Percentiles rank a stretch among this genome's conserved stretches.
These are phyloP conservation scores for Cyclocybe aegerita DNA, from an alignment of 768 basidiomycete genomes.

Conservation along the genomic window DNA sequence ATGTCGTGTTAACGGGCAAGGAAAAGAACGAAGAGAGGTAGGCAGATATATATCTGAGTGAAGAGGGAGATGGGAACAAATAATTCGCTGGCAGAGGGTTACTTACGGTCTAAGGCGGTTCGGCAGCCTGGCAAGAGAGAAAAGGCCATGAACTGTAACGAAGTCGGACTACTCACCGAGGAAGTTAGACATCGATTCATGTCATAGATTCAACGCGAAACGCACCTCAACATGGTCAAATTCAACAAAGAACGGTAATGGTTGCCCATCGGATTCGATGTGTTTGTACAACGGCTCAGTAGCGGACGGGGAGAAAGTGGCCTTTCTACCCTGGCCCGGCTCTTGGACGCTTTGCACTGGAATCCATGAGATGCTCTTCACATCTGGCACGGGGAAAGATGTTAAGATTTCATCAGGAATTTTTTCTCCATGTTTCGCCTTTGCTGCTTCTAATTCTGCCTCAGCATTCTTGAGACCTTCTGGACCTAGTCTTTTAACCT, in stretches of 20 bases:
- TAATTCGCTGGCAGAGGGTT: background rate
- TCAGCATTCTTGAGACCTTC: slow-evolving; percentile 76
- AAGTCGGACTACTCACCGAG: slow-evolving; percentile 76
- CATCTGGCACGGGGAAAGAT: slow-evolving; percentile 87
- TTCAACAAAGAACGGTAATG: slow-evolving; percentile 86
- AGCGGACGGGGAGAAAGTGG: slow-evolving; percentile 20
- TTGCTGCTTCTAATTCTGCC: slow-evolving; percentile 73
- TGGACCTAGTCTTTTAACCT: slow-evolving; percentile 70
- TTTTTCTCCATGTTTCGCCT: slow-evolving; percentile 79
- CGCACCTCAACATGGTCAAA: slow-evolving; percentile 89
- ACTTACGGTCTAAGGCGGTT: slow-evolving; percentile 74
- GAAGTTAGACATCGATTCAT: slow-evolving; percentile 3
- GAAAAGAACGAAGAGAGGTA: slow-evolving; percentile 88
- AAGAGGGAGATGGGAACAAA: slow-evolving; percentile 1
- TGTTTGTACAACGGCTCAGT: slow-evolving; percentile 54
- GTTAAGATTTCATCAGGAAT: slow-evolving; percentile 83
- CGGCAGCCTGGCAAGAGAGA: slow-evolving; percentile 76
- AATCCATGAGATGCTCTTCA: slow-evolving; percentile 92
- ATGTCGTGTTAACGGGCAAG: slow-evolving; percentile 70
- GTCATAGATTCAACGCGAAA: background rate
- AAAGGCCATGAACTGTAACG: slow-evolving; percentile 73
- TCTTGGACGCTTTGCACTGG: slow-evolving; percentile 68
- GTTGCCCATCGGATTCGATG: slow-evolving; percentile 63
- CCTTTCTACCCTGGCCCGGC: slow-evolving; percentile 46
- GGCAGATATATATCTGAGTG: slow-evolving; percentile 65